A percentile compares a stretch with the other conserved stretches of the same genome.
These are phyloP conservation scores for Trichoderma parareesei DNA, from an alignment of 495 filamentous ascomycete species.

Conservation along the genomic window DNA sequence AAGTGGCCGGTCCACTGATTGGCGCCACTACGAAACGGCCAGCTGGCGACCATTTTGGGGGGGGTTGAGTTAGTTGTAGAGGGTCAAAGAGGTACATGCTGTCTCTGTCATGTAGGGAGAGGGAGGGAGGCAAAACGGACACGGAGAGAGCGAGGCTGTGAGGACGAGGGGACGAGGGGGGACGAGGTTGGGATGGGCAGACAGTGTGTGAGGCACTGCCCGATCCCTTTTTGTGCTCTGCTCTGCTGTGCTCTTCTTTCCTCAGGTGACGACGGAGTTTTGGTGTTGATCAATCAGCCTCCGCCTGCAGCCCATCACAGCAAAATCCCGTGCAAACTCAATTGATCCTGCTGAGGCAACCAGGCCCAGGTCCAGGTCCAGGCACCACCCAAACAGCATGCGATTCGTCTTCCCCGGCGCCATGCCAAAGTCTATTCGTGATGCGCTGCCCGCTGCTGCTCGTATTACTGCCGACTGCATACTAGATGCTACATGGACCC, in stretches of 20 bases:
- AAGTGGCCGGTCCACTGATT: neutral
- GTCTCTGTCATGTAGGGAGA: neutral
- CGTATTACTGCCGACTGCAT: neutral
- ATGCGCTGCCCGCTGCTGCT: neutral
- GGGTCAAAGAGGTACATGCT: neutral
- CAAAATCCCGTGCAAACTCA: neutral
- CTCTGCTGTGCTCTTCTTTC: too few relatives aligned
- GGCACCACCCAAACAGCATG: too few relatives aligned
- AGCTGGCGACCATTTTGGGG: too few relatives aligned
- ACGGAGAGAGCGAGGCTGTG: too few relatives aligned
- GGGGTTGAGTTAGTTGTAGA: too few relatives aligned
- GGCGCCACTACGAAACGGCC: neutral
- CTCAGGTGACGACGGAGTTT: neutral
- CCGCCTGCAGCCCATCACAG: neutral
- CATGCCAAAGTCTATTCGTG: constrained; percentile 3
- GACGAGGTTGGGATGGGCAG: constrained; percentile 4
- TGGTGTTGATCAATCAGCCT: neutral
- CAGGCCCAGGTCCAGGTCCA: neutral
- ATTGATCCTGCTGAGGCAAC: neutral
- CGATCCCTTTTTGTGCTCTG: neutral
- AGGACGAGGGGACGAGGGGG: neutral
- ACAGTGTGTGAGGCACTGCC: constrained; percentile 6
- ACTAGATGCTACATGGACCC: neutral
- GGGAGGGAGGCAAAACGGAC: neutral
- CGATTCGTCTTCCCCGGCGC: neutral